Evolutionary conservation across 129 eudicot genomes (phyloP).

Genomic region (Pulicaria dysenterica): DNA sequence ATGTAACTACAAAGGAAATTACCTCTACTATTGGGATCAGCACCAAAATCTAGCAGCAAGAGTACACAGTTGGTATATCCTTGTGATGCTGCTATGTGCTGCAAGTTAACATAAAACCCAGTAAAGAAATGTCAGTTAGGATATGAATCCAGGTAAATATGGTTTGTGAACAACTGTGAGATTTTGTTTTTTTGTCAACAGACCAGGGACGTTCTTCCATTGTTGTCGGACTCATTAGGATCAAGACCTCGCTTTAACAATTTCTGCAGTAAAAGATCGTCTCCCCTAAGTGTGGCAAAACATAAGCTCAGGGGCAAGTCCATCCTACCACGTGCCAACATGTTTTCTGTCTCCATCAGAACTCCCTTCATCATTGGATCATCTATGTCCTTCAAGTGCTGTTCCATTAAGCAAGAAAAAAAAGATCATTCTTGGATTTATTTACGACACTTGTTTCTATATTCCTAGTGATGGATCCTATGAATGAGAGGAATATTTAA

Average conservation of each 20-base stretch:
- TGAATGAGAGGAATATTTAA: neutral
- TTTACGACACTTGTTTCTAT: neutral
- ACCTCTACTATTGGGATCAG: constrained; percentile 92
- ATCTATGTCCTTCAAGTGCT: constrained; percentile 78
- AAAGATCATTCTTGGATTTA: neutral
- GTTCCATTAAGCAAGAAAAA: constrained; percentile 15
- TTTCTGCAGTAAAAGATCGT: constrained; percentile 67
- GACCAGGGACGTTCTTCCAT: constrained; percentile 89
- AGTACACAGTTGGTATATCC: constrained; percentile 85
- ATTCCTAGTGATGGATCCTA: too few relatives aligned
- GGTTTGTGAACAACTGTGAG: neutral
- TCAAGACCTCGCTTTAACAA: constrained; percentile 85
- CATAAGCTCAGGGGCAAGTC: constrained; percentile 89
- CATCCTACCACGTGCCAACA: constrained; percentile 89
- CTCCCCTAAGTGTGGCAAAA: constrained; percentile 85
- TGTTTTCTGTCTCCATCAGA: constrained; percentile 77
- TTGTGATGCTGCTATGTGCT: constrained; percentile 95
- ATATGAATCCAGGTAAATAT: neutral
- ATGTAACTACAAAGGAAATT: neutral
- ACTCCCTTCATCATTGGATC: constrained; percentile 86
- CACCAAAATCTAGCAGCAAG: constrained; percentile 81
- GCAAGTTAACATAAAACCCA: constrained; percentile 21
- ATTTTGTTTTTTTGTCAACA: constrained; percentile 7
- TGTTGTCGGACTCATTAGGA: constrained; percentile 93
- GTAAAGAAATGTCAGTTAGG: neutral